These are phyloP conservation scores for Tetragonia tetragonoides DNA, from an alignment of 148 eudicot species.

Conservation along the genomic window DNA sequence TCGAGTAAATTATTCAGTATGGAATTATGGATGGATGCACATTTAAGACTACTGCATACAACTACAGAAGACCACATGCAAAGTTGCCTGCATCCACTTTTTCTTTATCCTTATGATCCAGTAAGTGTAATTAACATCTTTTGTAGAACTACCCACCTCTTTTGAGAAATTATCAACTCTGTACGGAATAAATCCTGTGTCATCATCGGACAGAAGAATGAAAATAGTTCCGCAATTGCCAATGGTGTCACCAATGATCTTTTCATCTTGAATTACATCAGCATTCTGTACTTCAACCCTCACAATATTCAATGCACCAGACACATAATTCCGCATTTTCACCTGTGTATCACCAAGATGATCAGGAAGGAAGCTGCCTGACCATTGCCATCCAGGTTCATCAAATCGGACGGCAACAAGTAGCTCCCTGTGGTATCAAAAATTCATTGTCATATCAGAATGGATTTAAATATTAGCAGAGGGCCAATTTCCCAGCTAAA, in stretches of 20 bases:
- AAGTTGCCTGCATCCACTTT: neutral
- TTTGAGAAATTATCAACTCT: slow-evolving; percentile 91
- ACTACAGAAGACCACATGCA: neutral
- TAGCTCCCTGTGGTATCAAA: slow-evolving; percentile 55
- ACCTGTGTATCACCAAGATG: slow-evolving; percentile 89
- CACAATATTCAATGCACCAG: slow-evolving; percentile 65
- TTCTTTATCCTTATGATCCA: neutral
- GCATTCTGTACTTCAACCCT: slow-evolving; percentile 95
- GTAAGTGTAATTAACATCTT: neutral
- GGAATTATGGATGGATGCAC: neutral
- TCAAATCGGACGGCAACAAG: slow-evolving; percentile 72
- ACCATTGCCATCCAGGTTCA: slow-evolving; percentile 99
- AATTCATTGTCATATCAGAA: neutral
- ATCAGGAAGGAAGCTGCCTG: slow-evolving; percentile 90
- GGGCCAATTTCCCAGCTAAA: neutral
- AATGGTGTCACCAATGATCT: slow-evolving; percentile 52
- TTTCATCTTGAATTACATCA: slow-evolving; percentile 68
- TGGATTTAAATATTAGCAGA: neutral
- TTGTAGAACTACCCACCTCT: slow-evolving; percentile 51
- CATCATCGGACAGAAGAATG: slow-evolving; percentile 89
- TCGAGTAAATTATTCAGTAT: neutral
- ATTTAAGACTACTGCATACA: neutral
- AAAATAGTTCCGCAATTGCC: slow-evolving; percentile 87
- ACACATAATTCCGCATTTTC: slow-evolving; percentile 74
- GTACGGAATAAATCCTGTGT: slow-evolving; percentile 93